Percentiles rank a stretch among this genome's conserved stretches.
These are phyloP conservation scores for Letharia lupina DNA, from an alignment of 495 filamentous ascomycete species.

Conservation along the genomic window DNA sequence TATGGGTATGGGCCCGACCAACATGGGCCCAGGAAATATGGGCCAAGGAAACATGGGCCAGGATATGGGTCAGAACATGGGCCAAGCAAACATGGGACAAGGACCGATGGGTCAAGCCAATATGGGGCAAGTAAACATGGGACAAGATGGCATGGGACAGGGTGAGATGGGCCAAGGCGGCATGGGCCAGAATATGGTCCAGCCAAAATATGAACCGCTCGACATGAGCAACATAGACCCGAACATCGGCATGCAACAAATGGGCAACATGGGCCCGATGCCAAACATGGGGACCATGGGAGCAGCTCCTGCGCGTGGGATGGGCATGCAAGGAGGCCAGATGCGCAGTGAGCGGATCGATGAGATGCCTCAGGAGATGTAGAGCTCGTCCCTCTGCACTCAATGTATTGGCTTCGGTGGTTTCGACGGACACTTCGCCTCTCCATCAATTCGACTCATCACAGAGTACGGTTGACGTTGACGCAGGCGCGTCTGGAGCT, in stretches of 20 bases:
- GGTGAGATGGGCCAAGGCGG: slow-evolving; percentile 14
- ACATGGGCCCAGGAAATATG: slow-evolving; percentile 12
- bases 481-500: slow-evolving; percentile 3
- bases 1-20: slow-evolving; percentile 23
- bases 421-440: slow-evolving; percentile 7
- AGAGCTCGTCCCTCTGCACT: slow-evolving; percentile 6
- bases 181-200: slow-evolving; percentile 7
- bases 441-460: background rate
- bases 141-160: slow-evolving; percentile 7
- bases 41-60: slow-evolving; percentile 16
- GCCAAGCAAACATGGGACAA: slow-evolving; percentile 18
- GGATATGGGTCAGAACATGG: slow-evolving; percentile 9
- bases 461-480: slow-evolving; percentile 10
- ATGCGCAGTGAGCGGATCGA: slow-evolving; percentile 17
- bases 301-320: slow-evolving; percentile 11
- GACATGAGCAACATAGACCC: slow-evolving; percentile 25
- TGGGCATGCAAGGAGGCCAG: slow-evolving; percentile 16
- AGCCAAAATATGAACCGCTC: slow-evolving; percentile 12
- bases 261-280: slow-evolving; percentile 13
- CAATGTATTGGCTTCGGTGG: background rate
- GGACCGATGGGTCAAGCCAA: slow-evolving; percentile 10
- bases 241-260: slow-evolving; percentile 17
- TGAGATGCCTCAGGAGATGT: slow-evolving; percentile 22
- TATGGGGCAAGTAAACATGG: slow-evolving; percentile 15
- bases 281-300: slow-evolving; percentile 13